Conservation (phyloP, 441 rosid species). For the Sinapis alba region DNA sequence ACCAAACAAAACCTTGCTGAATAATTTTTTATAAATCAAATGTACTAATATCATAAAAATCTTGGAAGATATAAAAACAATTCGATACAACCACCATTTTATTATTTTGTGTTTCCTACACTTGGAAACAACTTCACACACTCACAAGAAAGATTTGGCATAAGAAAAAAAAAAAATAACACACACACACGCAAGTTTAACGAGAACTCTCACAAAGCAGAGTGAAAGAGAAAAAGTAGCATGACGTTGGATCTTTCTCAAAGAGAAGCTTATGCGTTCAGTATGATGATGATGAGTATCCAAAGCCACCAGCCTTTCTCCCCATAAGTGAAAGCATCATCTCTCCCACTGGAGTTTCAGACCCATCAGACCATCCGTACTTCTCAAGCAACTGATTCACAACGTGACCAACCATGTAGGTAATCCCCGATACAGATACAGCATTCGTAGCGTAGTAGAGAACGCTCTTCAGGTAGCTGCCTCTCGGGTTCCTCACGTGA, state of each 20-base stretch:
- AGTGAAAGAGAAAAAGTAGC: background rate
- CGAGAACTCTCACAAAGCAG: slow-evolving; percentile 1
- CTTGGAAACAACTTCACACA: slow-evolving; percentile 11
- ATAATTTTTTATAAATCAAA: background rate
- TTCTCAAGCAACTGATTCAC: slow-evolving; percentile 51
- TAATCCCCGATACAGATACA: slow-evolving; percentile 54
- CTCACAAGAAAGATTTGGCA: slow-evolving; percentile 13
- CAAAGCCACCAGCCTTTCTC: slow-evolving; percentile 31
- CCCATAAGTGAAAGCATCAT: slow-evolving; percentile 37
- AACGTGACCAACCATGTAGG: slow-evolving; percentile 60
- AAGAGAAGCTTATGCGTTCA: slow-evolving; percentile 19
- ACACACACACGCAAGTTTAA: background rate
- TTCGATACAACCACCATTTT: background rate
- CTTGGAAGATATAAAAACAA: background rate
- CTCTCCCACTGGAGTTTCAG: slow-evolving; percentile 18
- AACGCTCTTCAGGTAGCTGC: slow-evolving; percentile 51
- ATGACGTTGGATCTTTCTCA: background rate
- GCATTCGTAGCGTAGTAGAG: slow-evolving; percentile 47
- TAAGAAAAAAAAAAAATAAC: background rate
- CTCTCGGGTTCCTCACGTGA: slow-evolving; percentile 46
- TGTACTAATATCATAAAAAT: background rate
- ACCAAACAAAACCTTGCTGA: slow-evolving; percentile 46
- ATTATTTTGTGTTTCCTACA: slow-evolving; percentile 5
- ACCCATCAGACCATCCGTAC: slow-evolving; percentile 52
- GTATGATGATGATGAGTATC: slow-evolving; percentile 34